Conservation (phyloP, 208 protist species). For the Lotmaria passim region DNA sequence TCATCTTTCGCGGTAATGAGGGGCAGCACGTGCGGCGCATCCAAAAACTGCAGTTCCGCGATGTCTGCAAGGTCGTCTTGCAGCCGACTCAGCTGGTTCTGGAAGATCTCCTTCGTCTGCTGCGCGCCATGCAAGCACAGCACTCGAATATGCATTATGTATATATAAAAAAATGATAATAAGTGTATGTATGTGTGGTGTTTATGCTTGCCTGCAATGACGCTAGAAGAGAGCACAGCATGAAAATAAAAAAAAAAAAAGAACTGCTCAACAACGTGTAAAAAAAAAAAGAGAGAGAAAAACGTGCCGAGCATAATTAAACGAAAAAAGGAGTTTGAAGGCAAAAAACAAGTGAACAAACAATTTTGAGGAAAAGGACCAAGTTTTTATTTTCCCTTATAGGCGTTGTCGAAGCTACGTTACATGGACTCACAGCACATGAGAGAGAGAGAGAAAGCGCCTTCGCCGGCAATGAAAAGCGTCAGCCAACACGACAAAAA, state of each 20-base stretch:
- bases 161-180: background rate
- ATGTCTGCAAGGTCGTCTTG: slow-evolving; percentile 38
- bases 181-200: background rate
- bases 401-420: too few species aligned
- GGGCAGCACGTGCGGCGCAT: slow-evolving; percentile 65
- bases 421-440: too few species aligned
- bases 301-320: background rate
- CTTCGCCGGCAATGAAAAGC: too few species aligned
- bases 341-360: too few species aligned
- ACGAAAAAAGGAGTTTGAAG: too few species aligned
- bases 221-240: background rate
- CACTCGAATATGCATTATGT: slow-evolving; percentile 43
- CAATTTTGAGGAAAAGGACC: too few species aligned
- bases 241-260: background rate
- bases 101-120: slow-evolving; percentile 87
- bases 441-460: too few species aligned
- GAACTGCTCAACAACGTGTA: background rate
- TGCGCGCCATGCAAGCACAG: slow-evolving; percentile 81
- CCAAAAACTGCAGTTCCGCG: slow-evolving; percentile 64
- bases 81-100: slow-evolving; percentile 77
- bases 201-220: too few species aligned
- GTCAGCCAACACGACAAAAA: too few species aligned
- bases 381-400: too few species aligned
- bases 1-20: slow-evolving; percentile 46
- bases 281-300: too few species aligned